A percentile compares a stretch with the other conserved stretches of the same genome.
These are phyloP conservation scores for Rhodosorus marinus DNA, from an alignment of 23 red algal species.

Conservation along the genomic window DNA sequence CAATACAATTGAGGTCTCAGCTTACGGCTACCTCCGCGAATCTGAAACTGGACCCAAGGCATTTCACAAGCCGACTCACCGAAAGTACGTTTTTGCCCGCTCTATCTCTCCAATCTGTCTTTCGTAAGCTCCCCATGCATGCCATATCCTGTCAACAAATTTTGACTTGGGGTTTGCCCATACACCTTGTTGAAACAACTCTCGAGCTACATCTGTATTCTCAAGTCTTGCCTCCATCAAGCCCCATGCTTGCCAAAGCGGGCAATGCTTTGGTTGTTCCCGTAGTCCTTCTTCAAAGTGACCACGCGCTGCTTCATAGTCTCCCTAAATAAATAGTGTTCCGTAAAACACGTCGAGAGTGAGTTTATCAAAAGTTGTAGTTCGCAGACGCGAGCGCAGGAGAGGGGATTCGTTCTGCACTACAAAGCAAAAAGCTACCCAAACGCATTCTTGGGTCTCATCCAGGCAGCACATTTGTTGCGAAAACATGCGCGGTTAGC, in stretches of 20 bases:
- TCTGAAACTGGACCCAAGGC: slow-evolving; percentile 13
- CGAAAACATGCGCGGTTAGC: not conserved
- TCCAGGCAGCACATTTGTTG: not conserved
- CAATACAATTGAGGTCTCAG: slow-evolving; percentile 5
- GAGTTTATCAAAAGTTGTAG: too few species aligned
- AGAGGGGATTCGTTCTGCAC: too few species aligned
- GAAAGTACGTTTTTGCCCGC: slow-evolving; percentile 4
- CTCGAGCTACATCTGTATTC: slow-evolving; percentile 9
- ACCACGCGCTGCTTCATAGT: slow-evolving; percentile 1
- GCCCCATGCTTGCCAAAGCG: slow-evolving; percentile 26
- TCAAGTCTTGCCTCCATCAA: slow-evolving; percentile 7
- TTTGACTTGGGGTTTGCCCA: slow-evolving; percentile 9
- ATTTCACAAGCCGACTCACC: not conserved
- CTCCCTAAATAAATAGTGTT: not conserved
- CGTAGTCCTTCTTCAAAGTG: slow-evolving; percentile 2
- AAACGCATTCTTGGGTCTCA: too few species aligned
- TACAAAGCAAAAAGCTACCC: too few species aligned
- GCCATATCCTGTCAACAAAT: slow-evolving; percentile 5
- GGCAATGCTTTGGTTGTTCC: not conserved
- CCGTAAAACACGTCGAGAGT: too few species aligned
- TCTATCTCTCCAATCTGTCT: not conserved
- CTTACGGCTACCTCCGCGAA: slow-evolving; percentile 5
- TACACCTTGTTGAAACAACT: slow-evolving; percentile 12
- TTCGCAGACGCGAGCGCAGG: too few species aligned
- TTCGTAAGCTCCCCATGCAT: slow-evolving; percentile 15